Evolutionary conservation across 495 filamentous ascomycete genomes (phyloP).

Genomic region (Friedmanniomyces simplex): DNA sequence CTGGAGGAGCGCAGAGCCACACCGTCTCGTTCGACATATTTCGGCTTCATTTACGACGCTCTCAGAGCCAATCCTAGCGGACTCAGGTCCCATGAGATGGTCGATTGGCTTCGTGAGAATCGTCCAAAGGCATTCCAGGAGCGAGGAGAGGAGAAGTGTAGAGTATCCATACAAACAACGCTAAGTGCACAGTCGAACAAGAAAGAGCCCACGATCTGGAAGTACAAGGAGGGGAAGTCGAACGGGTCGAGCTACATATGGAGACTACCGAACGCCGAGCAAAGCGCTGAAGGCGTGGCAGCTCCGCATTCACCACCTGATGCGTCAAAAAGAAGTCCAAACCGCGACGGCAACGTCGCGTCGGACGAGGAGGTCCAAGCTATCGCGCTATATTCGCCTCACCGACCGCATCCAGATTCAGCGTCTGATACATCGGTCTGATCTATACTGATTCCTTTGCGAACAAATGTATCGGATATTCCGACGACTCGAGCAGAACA

Average conservation of each 20-base stretch:
- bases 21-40: not conserved
- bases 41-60: not conserved
- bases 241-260: not conserved
- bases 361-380: no score
- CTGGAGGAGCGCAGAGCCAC: not conserved
- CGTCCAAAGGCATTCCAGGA: not conserved
- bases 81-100: not conserved
- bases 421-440: no score
- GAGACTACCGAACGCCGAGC: not conserved
- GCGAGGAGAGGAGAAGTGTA: not conserved
- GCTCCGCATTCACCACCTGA: not conserved
- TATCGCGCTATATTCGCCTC: no score
- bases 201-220: not conserved
- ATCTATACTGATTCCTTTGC: no score
- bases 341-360: not conserved
- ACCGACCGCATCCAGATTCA: no score
- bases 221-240: not conserved
- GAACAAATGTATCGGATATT: no score
- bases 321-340: not conserved
- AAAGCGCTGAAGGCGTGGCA: not conserved
- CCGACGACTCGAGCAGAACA: no score
- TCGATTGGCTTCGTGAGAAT: not conserved
- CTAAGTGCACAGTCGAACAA: not conserved
- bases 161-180: not conserved
- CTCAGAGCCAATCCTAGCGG: not conserved